Percentiles rank a stretch among this genome's conserved stretches.
phyloP scores from a whole-genome alignment of 1,284 basidiomycete genomes.

The Fomitiporia mediterranea region DNA sequence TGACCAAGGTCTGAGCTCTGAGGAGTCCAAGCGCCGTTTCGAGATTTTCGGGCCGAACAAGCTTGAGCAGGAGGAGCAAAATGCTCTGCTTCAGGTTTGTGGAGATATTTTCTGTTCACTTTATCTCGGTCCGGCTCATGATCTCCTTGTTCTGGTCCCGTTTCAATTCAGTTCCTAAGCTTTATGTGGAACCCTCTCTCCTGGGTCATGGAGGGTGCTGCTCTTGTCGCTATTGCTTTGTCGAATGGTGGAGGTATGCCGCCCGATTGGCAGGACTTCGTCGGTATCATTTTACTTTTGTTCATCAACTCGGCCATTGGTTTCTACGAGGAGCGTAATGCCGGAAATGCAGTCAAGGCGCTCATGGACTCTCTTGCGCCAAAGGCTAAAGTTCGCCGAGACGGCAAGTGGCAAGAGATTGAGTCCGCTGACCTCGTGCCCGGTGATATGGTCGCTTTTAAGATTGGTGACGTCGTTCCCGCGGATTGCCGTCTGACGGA shows the following conservation, averaged over 20 bases:
- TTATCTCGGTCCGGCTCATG: constrained; percentile 1
- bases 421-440: constrained; percentile 87
- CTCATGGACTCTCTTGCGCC: constrained; percentile 99
- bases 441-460: constrained; percentile 93
- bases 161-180: constrained; percentile 68
- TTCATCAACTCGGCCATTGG: constrained; percentile 96
- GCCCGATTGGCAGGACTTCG: constrained; percentile 97
- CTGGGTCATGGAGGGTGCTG: constrained; percentile 99
- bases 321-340: constrained; percentile 97
- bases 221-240: constrained; percentile 92
- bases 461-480: constrained; percentile 96
- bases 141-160: constrained; percentile 3
- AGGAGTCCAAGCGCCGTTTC: constrained; percentile 82
- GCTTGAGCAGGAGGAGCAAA: constrained; percentile 88
- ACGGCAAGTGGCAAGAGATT: constrained; percentile 81
- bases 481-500: constrained; percentile 95
- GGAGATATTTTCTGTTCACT: background rate
- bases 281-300: constrained; percentile 90
- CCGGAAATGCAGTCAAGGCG: constrained; percentile 97
- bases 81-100: constrained; percentile 74
- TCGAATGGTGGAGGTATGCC: constrained; percentile 87
- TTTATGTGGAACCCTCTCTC: constrained; percentile 99
- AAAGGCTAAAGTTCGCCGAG: constrained; percentile 90
- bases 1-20: constrained; percentile 72
- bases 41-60: constrained; percentile 96